Conservation (phyloP, 257 asterid genomes). For the Lithospermum erythrorhizon region DNA sequence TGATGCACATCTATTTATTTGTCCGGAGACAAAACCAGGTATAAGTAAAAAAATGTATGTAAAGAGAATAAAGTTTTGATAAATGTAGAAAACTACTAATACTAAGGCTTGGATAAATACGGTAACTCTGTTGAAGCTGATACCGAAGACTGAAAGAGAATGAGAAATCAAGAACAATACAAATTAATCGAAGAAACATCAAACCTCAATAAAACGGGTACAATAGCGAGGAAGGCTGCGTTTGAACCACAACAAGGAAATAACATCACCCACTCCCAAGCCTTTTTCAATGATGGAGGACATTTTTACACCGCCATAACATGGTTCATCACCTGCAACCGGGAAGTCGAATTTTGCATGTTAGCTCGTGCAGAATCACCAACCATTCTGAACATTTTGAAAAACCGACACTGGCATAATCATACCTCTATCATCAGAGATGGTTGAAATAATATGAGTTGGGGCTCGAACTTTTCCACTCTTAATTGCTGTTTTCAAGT, state of each 20-base stretch:
- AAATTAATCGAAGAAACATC: conserved; percentile 11
- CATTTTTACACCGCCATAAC: conserved; percentile 94
- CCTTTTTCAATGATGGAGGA: conserved; percentile 96
- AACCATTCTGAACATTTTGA: background rate
- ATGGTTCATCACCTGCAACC: conserved; percentile 89
- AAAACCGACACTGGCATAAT: conserved; percentile 5
- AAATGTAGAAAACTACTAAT: too few relatives aligned
- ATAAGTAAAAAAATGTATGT: conserved; percentile 1
- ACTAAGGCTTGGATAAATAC: background rate
- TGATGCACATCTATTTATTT: conserved; percentile 68
- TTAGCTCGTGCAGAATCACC: background rate
- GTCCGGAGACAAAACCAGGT: conserved; percentile 7
- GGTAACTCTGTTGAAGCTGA: background rate
- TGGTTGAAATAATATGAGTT: conserved; percentile 93
- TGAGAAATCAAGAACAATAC: conserved; percentile 4
- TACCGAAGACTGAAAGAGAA: background rate
- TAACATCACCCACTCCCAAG: conserved; percentile 94
- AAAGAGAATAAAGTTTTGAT: background rate
- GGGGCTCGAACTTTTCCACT: conserved; percentile 99
- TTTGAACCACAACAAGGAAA: conserved; percentile 95
- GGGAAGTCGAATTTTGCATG: conserved; percentile 14
- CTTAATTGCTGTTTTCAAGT: conserved; percentile 80
- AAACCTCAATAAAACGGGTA: conserved; percentile 91
- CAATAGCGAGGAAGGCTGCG: conserved; percentile 97
- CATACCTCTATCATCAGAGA: conserved; percentile 94